phyloP scores from a whole-genome alignment of 1,139 yeast species.

The Yarrowia galli region DNA sequence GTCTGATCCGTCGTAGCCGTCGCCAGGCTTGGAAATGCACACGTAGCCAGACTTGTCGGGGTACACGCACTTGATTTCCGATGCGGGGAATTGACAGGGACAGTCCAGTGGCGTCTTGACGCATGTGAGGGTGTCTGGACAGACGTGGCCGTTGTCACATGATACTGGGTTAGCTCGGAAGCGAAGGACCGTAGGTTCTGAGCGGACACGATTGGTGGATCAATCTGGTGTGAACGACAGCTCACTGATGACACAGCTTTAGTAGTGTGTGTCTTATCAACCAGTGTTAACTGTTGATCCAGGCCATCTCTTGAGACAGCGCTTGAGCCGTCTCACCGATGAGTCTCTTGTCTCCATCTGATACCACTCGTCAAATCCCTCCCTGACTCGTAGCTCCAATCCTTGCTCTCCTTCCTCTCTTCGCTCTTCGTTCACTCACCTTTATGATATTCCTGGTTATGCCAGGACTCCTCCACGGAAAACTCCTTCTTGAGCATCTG shows the following conservation, averaged over 20 bases:
- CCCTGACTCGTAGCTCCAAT: too few species aligned
- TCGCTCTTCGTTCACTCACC: neutral
- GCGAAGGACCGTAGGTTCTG: too few species aligned
- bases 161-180: conserved; percentile 46
- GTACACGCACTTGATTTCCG: conserved; percentile 79
- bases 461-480: conserved; percentile 35
- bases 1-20: conserved; percentile 30
- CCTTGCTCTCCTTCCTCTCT: too few species aligned
- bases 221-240: too few species aligned
- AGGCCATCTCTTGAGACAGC: too few species aligned
- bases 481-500: conserved; percentile 13
- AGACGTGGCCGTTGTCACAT: conserved; percentile 71
- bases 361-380: too few species aligned
- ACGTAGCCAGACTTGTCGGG: conserved; percentile 71
- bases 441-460: conserved; percentile 29
- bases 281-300: too few species aligned
- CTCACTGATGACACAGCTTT: too few species aligned
- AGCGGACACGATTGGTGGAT: neutral
- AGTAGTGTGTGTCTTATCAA: too few species aligned
- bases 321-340: too few species aligned
- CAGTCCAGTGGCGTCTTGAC: conserved; percentile 74
- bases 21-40: conserved; percentile 75
- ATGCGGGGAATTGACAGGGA: conserved; percentile 88
- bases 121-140: conserved; percentile 83
- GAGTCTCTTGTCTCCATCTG: too few species aligned